These are phyloP conservation scores for Flaveria brownii DNA, from an alignment of 129 eudicot species.

Conservation along the genomic window DNA sequence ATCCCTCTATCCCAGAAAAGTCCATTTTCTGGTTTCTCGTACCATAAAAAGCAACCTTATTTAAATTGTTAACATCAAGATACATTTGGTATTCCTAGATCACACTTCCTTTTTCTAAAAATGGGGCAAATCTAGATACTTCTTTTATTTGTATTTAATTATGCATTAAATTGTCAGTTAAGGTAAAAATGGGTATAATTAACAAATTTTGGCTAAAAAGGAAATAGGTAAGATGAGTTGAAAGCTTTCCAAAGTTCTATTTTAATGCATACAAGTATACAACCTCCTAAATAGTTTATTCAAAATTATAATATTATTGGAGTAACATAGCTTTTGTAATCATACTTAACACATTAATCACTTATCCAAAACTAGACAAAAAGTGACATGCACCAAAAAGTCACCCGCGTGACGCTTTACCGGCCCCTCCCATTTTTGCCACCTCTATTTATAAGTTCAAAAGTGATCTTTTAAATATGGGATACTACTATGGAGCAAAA, in stretches of 20 bases:
- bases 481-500: background rate
- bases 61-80: background rate
- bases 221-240: background rate
- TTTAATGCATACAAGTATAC: background rate
- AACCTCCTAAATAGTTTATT: background rate
- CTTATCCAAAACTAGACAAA: background rate
- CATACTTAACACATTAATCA: background rate
- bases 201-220: background rate
- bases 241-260: background rate
- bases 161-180: background rate
- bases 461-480: background rate
- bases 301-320: background rate
- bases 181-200: background rate
- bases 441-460: slow-evolving; percentile 7
- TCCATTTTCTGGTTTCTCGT: background rate
- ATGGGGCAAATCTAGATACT: background rate
- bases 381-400: background rate
- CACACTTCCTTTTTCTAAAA: background rate
- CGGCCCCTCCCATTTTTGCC: background rate
- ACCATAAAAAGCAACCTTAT: background rate
- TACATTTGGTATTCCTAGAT: background rate
- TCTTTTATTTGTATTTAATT: background rate
- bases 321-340: background rate
- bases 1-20: slow-evolving; percentile 2
- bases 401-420: background rate